phyloP scores from a whole-genome alignment of 257 asterid species.

The Salvia splendens region DNA sequence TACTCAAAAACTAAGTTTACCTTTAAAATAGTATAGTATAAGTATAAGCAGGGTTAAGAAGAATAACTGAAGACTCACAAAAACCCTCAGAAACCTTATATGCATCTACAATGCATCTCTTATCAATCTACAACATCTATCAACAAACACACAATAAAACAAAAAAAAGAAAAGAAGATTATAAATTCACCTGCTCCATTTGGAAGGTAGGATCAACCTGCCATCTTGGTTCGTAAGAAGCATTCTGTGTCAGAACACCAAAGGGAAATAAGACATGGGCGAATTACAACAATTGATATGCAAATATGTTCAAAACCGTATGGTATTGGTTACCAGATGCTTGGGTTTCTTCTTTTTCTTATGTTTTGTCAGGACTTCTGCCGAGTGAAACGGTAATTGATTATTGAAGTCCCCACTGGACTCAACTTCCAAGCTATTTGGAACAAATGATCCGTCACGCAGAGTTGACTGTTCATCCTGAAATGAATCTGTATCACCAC shows the following conservation, averaged over 20 bases:
- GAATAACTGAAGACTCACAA: background rate
- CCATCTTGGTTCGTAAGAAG: constrained; percentile 78
- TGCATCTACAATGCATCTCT: constrained; percentile 2
- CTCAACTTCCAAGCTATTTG: constrained; percentile 73
- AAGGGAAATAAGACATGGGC: constrained; percentile 26
- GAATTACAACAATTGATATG: constrained; percentile 11
- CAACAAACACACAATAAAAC: background rate
- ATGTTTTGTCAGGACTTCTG: constrained; percentile 65
- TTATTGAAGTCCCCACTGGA: constrained; percentile 70
- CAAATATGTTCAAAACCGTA: constrained; percentile 16
- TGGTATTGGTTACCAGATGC: constrained; percentile 52
- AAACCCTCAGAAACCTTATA: constrained; percentile 3
- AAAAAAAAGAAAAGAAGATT: constrained; percentile 2
- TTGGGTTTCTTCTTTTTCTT: constrained; percentile 89
- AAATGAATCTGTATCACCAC: constrained; percentile 88
- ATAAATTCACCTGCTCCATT: constrained; percentile 69
- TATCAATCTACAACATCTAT: background rate
- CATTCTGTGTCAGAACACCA: constrained; percentile 50
- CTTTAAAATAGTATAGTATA: background rate
- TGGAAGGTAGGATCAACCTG: constrained; percentile 68
- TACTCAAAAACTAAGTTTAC: background rate
- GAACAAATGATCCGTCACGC: constrained; percentile 62
- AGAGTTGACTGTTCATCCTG: constrained; percentile 91
- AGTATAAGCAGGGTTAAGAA: background rate
- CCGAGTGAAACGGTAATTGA: constrained; percentile 61